These are phyloP conservation scores for Dothiorella sarmentorum DNA, from an alignment of 2,329 filamentous ascomycete species.

Conservation along the genomic window DNA sequence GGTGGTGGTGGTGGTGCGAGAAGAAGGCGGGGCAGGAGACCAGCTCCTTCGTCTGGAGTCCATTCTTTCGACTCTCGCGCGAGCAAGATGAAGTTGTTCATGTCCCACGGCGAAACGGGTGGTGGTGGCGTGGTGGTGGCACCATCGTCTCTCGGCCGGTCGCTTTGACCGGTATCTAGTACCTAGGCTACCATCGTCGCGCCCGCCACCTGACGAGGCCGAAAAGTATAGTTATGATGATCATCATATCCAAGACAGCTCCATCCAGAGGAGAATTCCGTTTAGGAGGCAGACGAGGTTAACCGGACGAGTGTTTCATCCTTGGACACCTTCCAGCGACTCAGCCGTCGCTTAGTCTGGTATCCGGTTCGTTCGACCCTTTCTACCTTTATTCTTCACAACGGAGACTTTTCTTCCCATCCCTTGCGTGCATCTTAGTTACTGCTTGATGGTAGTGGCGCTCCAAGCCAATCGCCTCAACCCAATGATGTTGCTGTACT, in stretches of 20 bases:
- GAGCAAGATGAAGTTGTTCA: no score
- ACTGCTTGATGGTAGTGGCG: not conserved
- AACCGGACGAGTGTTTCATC: not conserved
- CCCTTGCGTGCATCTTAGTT: not conserved
- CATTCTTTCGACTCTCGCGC: not conserved
- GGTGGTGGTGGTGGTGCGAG: conserved; percentile 7
- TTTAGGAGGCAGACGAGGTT: not conserved
- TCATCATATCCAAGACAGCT: not conserved
- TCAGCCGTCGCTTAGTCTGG: not conserved
- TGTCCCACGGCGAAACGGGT: no score
- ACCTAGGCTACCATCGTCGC: not conserved
- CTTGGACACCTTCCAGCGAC: not conserved
- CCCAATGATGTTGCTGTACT: not conserved
- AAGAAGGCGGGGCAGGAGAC: not conserved
- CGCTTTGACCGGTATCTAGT: conserved; percentile 4
- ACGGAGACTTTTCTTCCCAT: not conserved
- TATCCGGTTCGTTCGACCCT: not conserved
- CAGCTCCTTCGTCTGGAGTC: not conserved
- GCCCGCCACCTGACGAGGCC: not conserved
- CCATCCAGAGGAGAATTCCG: not conserved
- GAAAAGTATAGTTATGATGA: not conserved
- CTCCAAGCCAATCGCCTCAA: not conserved
- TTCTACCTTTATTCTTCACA: not conserved
- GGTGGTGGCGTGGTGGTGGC: conserved; percentile 3
- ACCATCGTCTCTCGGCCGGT: not conserved